phyloP scores from a whole-genome alignment of 768 basidiomycete species.

The Neoboletus brunneissimus region DNA sequence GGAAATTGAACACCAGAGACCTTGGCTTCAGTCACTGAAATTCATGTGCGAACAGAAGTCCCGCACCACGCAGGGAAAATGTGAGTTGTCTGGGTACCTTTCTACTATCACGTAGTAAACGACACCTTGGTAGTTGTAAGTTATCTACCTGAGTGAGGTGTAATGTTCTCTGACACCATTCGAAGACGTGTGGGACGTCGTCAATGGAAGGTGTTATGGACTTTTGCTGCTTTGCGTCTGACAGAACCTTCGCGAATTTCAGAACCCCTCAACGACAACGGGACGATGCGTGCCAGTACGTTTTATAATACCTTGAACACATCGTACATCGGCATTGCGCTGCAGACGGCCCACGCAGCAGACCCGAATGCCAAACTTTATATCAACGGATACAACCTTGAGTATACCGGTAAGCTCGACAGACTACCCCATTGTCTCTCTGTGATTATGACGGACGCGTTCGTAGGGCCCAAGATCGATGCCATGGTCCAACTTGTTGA shows the following conservation, averaged over 20 bases:
- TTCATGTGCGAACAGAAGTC: slow-evolving; percentile 18
- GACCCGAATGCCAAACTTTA: slow-evolving; percentile 35
- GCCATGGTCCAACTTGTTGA: slow-evolving; percentile 53
- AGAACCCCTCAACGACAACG: slow-evolving; percentile 48
- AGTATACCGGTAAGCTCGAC: slow-evolving; percentile 26
- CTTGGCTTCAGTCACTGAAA: slow-evolving; percentile 16
- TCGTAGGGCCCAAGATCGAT: slow-evolving; percentile 34
- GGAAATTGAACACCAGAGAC: slow-evolving; percentile 12
- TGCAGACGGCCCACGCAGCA: slow-evolving; percentile 33
- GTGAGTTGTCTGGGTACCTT: background rate
- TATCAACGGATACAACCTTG: slow-evolving; percentile 32
- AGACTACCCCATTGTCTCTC: background rate
- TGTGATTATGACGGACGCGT: background rate
- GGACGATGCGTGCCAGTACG: slow-evolving; percentile 50
- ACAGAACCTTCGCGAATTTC: background rate
- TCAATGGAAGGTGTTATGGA: slow-evolving; percentile 12
- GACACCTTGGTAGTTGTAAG: slow-evolving; percentile 10
- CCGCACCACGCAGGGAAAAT: slow-evolving; percentile 12
- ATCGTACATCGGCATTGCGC: slow-evolving; percentile 50
- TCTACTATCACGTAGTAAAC: background rate
- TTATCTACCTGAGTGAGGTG: background rate
- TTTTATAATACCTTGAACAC: slow-evolving; percentile 53
- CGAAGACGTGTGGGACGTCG: slow-evolving; percentile 22
- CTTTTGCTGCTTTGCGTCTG: background rate
- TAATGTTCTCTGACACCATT: background rate